Evolutionary conservation across 2,329 filamentous ascomycete species (phyloP).

Genomic region (Penicillium aurantiogriseum): DNA sequence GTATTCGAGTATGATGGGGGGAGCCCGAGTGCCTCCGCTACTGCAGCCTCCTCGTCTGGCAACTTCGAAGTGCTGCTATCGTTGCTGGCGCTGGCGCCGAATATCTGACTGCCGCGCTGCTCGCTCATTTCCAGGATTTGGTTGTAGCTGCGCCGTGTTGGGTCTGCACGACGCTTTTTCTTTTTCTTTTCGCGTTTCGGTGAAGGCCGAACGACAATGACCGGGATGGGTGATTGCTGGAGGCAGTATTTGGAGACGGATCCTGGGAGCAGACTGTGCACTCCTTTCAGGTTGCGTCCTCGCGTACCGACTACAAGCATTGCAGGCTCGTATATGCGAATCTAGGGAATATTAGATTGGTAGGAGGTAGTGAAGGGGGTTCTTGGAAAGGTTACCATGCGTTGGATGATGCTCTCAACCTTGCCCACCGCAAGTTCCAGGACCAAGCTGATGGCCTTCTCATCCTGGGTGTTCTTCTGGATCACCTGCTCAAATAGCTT

Average conservation of each 20-base stretch:
- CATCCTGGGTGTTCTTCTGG: slow-evolving; percentile 73
- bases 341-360: slow-evolving; percentile 52
- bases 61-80: slow-evolving; percentile 47
- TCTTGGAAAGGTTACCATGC: slow-evolving; percentile 62
- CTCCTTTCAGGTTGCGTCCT: slow-evolving; percentile 77
- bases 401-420: slow-evolving; percentile 84
- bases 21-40: slow-evolving; percentile 50
- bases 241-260: slow-evolving; percentile 93
- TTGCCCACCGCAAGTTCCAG: slow-evolving; percentile 88
- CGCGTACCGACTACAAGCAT: slow-evolving; percentile 88
- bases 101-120: slow-evolving; percentile 50
- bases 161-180: slow-evolving; percentile 75
- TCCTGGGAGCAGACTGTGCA: slow-evolving; percentile 82
- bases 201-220: slow-evolving; percentile 85
- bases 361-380: neutral
- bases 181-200: slow-evolving; percentile 90
- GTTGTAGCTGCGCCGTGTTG: slow-evolving; percentile 71
- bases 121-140: slow-evolving; percentile 70
- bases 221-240: slow-evolving; percentile 88
- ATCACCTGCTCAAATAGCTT: slow-evolving; percentile 73
- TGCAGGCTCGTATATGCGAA: slow-evolving; percentile 85
- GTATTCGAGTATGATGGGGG: slow-evolving; percentile 32
- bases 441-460: slow-evolving; percentile 77
- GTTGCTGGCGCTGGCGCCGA: slow-evolving; percentile 50
- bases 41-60: slow-evolving; percentile 51